These are phyloP conservation scores for Paralagenidium karlingii DNA, from an alignment of 352 stramenopile genomes.

Conservation along the genomic window DNA sequence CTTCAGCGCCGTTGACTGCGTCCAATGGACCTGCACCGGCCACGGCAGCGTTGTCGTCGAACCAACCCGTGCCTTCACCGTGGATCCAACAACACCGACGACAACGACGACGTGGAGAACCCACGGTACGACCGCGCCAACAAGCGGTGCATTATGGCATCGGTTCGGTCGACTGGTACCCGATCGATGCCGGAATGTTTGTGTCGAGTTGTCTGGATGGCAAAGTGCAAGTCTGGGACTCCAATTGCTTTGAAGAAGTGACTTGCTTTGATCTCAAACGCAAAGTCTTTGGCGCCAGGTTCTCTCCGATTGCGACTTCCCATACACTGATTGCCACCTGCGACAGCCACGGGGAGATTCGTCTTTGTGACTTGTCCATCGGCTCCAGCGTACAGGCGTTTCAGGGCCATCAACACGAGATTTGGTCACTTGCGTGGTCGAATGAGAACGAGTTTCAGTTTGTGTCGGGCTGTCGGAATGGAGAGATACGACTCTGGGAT, in stretches of 20 bases:
- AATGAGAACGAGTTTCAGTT: constrained; percentile 57
- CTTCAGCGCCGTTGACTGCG: not conserved
- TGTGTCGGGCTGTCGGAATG: constrained; percentile 33
- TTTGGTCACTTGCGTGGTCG: constrained; percentile 74
- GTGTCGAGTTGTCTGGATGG: constrained; percentile 66
- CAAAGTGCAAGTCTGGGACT: constrained; percentile 59
- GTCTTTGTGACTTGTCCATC: constrained; percentile 66
- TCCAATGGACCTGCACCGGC: not conserved
- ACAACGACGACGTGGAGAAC: too few relatives aligned
- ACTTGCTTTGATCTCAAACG: constrained; percentile 36
- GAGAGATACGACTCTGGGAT: constrained; percentile 76
- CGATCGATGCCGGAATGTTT: constrained; percentile 69
- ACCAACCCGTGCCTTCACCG: constrained; percentile 2
- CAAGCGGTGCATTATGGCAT: constrained; percentile 36
- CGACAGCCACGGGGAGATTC: constrained; percentile 38
- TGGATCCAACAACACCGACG: too few relatives aligned
- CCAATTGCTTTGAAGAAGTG: constrained; percentile 54
- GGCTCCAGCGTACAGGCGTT: constrained; percentile 49
- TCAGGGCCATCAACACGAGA: constrained; percentile 59
- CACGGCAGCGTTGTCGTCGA: not conserved
- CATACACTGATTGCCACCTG: constrained; percentile 60
- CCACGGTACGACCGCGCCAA: constrained; percentile 2
- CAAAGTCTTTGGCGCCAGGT: constrained; percentile 52
- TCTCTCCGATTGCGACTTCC: constrained; percentile 38
- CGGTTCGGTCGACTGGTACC: constrained; percentile 79